Evolutionary conservation across 129 eudicot genomes (phyloP), one percentile per base, ranked within the genome.

Genomic region (Dittrichia graveolens): DNA sequence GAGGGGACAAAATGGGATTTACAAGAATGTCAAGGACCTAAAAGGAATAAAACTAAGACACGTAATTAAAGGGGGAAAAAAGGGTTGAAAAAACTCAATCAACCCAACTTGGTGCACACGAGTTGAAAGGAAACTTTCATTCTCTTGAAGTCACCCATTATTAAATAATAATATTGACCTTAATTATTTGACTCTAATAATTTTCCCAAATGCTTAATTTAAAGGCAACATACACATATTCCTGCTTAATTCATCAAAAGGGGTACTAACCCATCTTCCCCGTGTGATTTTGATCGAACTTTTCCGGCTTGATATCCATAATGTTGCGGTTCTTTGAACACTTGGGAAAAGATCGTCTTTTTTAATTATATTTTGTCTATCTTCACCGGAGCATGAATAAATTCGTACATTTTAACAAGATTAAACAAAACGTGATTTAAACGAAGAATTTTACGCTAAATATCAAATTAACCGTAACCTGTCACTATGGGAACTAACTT

Each of bases 51-150:
- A 69, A 60, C 2, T 60, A 48, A 40, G 47, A 40, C 71, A 77
- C 71, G 71, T 49, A 58, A 69, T 50, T 58, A 49, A 47, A 46
- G 31, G 5, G 5, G 10, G n/a, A 63, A 62, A 7, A 49, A 49
- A 68, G 14, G 14, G 39, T 38, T 8, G 45, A 44, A 72, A 24
- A 72, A 10, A 16, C 44, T 57, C 5, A 19, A 35, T 14, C 24
- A 48, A 76, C 40, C 53, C 75, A 69, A 67, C 69, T 67, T 67
- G 67, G 56, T 67, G 68, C 67, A 76, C 48, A 76, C 61, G 73
- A 55, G 52, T 65, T 24, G 45, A 65, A 41, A 48, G 54, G 54
- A 48, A 48, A 48, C 5, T 48, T 15, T 48, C 54, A 52, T 14
- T 61, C 50, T 39, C 15, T 16, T 67, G 2, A 76, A 76, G 75